Evolutionary conservation across 805 yeast species (phyloP).

Genomic region (Wickerhamiella azyma): DNA sequence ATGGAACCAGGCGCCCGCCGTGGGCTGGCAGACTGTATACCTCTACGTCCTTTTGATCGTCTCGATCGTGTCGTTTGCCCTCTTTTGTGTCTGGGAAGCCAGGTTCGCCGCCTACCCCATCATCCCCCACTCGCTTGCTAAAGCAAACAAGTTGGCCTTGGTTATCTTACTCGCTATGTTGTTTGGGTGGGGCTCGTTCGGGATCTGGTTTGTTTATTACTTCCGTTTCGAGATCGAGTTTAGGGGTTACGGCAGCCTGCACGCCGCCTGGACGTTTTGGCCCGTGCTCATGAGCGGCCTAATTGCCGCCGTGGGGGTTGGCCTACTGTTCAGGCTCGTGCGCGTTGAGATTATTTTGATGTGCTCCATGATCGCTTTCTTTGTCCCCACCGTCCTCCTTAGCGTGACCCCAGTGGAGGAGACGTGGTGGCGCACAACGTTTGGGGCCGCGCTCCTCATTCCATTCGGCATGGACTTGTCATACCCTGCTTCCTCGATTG

Average conservation of each 20-base stretch:
- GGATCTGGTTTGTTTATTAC: constrained; percentile 56
- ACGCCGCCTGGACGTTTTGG: constrained; percentile 33
- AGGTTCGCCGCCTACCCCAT: constrained; percentile 36
- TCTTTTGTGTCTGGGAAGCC: constrained; percentile 39
- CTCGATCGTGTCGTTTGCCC: constrained; percentile 32
- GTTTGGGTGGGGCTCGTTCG: constrained; percentile 69
- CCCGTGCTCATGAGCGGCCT: constrained; percentile 41
- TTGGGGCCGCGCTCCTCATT: constrained; percentile 42
- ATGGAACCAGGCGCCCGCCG: constrained; percentile 65
- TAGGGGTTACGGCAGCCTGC: constrained; percentile 35
- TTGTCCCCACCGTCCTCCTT: constrained; percentile 33
- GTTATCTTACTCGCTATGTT: constrained; percentile 36
- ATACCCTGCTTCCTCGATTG: constrained; percentile 60
- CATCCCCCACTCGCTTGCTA: constrained; percentile 38
- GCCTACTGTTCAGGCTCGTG: constrained; percentile 32
- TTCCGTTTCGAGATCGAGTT: constrained; percentile 39
- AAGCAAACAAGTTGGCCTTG: constrained; percentile 30
- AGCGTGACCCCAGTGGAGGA: constrained; percentile 37
- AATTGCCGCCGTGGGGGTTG: constrained; percentile 40
- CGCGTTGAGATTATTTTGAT: constrained; percentile 40
- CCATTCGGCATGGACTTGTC: constrained; percentile 70
- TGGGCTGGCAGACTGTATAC: constrained; percentile 51
- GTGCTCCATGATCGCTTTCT: constrained; percentile 40
- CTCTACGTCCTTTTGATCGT: constrained; percentile 42
- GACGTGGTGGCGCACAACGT: constrained; percentile 42